phyloP scores from a whole-genome alignment of 2,329 filamentous ascomycete species.

The Penicillium hordei region DNA sequence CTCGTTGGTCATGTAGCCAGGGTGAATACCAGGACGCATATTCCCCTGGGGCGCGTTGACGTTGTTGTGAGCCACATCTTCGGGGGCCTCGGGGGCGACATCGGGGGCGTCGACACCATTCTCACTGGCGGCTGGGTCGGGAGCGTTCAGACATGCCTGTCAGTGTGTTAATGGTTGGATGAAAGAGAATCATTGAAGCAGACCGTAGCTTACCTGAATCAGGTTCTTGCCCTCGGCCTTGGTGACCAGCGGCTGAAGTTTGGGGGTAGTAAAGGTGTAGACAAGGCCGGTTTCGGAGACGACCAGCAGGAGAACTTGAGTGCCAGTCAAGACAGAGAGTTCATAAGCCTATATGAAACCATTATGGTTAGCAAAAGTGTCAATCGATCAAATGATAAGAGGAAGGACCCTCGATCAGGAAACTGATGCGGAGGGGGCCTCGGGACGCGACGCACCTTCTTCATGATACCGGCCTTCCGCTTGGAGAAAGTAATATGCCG shows the following conservation, averaged over 20 bases:
- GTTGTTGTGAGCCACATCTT: conserved; percentile 77
- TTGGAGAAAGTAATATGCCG: conserved; percentile 99
- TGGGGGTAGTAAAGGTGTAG: conserved; percentile 97
- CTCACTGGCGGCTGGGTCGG: conserved; percentile 81
- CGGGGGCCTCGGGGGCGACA: conserved; percentile 77
- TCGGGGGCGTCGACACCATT: conserved; percentile 75
- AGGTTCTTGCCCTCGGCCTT: conserved; percentile 99
- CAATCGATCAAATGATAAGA: not conserved
- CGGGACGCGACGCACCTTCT: conserved; percentile 72
- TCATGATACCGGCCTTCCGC: conserved; percentile 99
- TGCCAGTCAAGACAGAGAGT: conserved; percentile 93
- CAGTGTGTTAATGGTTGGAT: conserved; percentile 20
- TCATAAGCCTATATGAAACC: conserved; percentile 76
- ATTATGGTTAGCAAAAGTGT: not conserved
- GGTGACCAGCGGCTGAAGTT: conserved; percentile 95
- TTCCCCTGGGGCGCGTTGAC: conserved; percentile 67
- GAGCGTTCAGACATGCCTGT: conserved; percentile 95
- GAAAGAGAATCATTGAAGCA: not conserved
- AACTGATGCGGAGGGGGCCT: conserved; percentile 1
- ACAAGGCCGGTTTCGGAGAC: conserved; percentile 96
- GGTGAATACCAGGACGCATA: conserved; percentile 67
- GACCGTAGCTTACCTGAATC: conserved; percentile 73
- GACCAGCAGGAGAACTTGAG: conserved; percentile 92
- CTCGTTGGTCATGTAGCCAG: conserved; percentile 66
- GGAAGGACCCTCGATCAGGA: not conserved